Conservation (phyloP, 257 asterid genomes). For the Oldenlandia corymbosa region DNA sequence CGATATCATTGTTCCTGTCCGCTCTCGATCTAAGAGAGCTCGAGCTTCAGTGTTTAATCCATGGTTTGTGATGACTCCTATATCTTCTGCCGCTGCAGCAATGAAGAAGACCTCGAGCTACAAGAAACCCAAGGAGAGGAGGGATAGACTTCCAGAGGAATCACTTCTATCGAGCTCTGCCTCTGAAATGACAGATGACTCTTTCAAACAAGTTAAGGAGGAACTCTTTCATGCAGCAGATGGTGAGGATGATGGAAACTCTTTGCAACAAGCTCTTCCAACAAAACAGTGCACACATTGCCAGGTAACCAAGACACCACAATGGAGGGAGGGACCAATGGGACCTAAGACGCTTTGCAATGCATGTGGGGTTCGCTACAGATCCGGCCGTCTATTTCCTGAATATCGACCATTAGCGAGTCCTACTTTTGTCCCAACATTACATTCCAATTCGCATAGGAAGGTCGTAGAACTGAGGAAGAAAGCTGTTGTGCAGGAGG, state of each 20-base stretch:
- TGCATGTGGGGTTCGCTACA: conserved; percentile 85
- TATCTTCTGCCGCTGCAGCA: conserved; percentile 19
- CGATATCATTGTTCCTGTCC: conserved; percentile 35
- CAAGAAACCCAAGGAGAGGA: conserved; percentile 32
- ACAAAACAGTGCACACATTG: conserved; percentile 68
- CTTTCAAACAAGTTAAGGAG: conserved; percentile 8
- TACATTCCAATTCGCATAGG: conserved; percentile 46
- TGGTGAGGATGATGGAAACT: conserved; percentile 5
- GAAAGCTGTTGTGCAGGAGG: conserved; percentile 12
- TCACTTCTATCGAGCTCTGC: neutral
- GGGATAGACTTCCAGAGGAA: conserved; percentile 22
- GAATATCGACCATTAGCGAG: conserved; percentile 89
- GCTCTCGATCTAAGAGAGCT: conserved; percentile 59
- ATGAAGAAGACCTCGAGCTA: conserved; percentile 26
- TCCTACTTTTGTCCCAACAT: conserved; percentile 68
- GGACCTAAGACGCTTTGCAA: conserved; percentile 86
- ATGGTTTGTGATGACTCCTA: conserved; percentile 47
- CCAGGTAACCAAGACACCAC: conserved; percentile 72
- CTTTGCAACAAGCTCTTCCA: conserved; percentile 8
- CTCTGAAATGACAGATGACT: neutral
- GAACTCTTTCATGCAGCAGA: neutral
- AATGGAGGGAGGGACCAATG: conserved; percentile 88
- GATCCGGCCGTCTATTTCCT: conserved; percentile 74
- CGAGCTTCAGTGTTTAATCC: conserved; percentile 45
- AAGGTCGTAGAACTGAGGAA: conserved; percentile 22